Conservation (phyloP, 192 early-diverging fungal species). For the Martensiomyces pterosporus region DNA sequence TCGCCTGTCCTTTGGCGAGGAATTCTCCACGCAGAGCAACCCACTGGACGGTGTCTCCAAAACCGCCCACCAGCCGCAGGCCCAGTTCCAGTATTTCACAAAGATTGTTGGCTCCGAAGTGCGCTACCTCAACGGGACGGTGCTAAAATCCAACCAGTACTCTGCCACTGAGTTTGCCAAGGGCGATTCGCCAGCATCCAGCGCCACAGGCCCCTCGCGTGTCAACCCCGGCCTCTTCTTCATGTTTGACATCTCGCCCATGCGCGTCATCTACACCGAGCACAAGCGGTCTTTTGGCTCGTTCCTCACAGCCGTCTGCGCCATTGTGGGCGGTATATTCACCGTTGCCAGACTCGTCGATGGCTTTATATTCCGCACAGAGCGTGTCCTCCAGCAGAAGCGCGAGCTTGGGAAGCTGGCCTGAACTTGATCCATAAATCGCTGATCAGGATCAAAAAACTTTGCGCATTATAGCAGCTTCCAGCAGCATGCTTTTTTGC, state of each 20-base stretch:
- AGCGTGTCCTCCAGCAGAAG: constrained; percentile 71
- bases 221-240: constrained; percentile 74
- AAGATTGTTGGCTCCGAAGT: constrained; percentile 91
- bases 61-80: constrained; percentile 51
- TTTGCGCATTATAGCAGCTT: constrained; percentile 7
- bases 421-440: constrained; percentile 1
- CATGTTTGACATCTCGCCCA: constrained; percentile 94
- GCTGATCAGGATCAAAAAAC: constrained; percentile 24
- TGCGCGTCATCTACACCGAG: constrained; percentile 87
- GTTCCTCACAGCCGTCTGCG: constrained; percentile 86
- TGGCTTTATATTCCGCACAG: constrained; percentile 80
- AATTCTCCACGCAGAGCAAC: constrained; percentile 48
- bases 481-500: no score
- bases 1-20: constrained; percentile 74
- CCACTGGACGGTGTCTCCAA: constrained; percentile 65
- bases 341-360: constrained; percentile 94
- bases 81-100: constrained; percentile 87
- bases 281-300: constrained; percentile 76
- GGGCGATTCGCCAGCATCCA: not conserved
- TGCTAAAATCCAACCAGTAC: constrained; percentile 89
- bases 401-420: constrained; percentile 72
- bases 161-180: constrained; percentile 81
- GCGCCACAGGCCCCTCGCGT: constrained; percentile 1
- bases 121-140: constrained; percentile 60
- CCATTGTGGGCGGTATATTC: constrained; percentile 90